Evolutionary conservation across 2,329 filamentous ascomycete genomes (phyloP).

Genomic region (Fusarium sambucinum): DNA sequence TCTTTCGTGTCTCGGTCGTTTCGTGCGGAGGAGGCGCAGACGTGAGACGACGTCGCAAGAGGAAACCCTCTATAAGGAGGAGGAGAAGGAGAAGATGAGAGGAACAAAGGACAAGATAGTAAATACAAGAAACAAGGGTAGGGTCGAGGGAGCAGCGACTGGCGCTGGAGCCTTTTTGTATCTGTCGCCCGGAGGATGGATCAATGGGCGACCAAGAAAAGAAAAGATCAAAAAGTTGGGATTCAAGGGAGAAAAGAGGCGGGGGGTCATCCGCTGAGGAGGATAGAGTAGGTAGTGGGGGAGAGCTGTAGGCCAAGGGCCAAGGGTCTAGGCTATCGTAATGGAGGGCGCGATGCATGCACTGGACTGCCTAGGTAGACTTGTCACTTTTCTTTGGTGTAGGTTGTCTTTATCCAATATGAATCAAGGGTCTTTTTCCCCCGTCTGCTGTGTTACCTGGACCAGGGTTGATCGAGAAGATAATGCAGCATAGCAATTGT

Average conservation of each 20-base stretch:
- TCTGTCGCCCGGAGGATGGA: not conserved
- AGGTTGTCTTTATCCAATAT: not conserved
- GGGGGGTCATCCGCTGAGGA: slow-evolving; percentile 1
- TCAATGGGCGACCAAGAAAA: not conserved
- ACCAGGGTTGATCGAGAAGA: not conserved
- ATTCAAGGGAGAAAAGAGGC: slow-evolving; percentile 1
- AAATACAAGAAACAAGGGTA: not conserved
- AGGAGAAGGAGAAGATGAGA: not conserved
- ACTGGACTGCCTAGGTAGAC: not conserved
- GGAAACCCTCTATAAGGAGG: not conserved
- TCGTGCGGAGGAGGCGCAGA: slow-evolving; percentile 5
- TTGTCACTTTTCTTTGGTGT: not conserved
- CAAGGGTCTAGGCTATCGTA: slow-evolving; percentile 13
- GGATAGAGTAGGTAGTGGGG: not conserved
- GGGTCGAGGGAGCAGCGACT: not conserved
- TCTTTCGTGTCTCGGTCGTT: not conserved
- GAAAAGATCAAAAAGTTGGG: not conserved
- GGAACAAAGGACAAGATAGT: not conserved
- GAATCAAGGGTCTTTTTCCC: not conserved
- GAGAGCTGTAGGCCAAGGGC: not conserved
- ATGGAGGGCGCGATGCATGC: slow-evolving; percentile 1
- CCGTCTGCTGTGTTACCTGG: not conserved
- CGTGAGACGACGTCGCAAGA: not conserved
- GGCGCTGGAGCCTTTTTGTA: slow-evolving; percentile 1
- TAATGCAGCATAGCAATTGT: not conserved